These are phyloP conservation scores for Rhodotorula paludigena DNA, from an alignment of 768 basidiomycete genomes.

Conservation along the genomic window DNA sequence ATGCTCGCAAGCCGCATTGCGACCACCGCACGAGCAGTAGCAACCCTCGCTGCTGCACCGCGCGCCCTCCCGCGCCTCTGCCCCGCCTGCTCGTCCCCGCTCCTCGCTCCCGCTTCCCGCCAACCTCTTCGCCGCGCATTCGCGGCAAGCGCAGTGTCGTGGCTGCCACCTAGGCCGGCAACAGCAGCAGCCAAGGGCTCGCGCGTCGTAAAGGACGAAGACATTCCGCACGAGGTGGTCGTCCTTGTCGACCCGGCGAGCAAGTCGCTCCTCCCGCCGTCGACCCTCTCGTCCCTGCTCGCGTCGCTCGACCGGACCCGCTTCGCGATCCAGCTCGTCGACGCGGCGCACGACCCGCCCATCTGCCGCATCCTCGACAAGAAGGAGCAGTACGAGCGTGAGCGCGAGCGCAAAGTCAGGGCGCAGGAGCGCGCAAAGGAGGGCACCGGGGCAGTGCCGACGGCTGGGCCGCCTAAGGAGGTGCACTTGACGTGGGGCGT, in stretches of 20 bases:
- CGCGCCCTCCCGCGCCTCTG: not conserved
- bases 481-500: slow-evolving; percentile 68
- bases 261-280: slow-evolving; percentile 48
- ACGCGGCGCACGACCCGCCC: slow-evolving; percentile 51
- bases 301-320: slow-evolving; percentile 50
- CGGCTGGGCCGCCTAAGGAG: slow-evolving; percentile 54
- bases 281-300: slow-evolving; percentile 53
- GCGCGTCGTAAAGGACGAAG: slow-evolving; percentile 38
- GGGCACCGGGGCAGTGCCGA: slow-evolving; percentile 34
- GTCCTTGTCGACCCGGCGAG: slow-evolving; percentile 55
- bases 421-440: slow-evolving; percentile 46
- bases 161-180: not conserved
- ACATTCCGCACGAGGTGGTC: slow-evolving; percentile 53
- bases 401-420: slow-evolving; percentile 49
- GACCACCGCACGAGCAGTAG: not conserved
- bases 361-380: slow-evolving; percentile 60
- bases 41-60: not conserved
- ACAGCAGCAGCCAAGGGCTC: not conserved
- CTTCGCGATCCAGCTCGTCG: slow-evolving; percentile 58
- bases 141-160: not conserved
- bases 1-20: not conserved
- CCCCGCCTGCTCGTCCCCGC: not conserved
- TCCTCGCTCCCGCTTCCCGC: not conserved
- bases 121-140: not conserved
- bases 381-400: slow-evolving; percentile 50